phyloP scores from a whole-genome alignment of 2,329 filamentous ascomycete species.

The Aspergillus fumigatiaffinis region DNA sequence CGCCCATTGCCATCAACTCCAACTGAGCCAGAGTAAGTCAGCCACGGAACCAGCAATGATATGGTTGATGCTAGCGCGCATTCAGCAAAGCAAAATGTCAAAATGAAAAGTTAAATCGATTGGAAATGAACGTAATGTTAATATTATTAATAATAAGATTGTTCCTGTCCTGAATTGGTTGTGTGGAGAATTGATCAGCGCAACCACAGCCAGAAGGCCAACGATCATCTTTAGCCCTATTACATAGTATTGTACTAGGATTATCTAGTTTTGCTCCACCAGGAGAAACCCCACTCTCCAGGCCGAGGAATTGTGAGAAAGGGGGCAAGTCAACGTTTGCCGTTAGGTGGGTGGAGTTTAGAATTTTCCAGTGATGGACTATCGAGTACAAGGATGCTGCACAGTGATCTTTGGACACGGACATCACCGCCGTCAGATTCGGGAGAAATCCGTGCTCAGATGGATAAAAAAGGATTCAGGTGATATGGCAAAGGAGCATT shows the following conservation, averaged over 20 bases:
- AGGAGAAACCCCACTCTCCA: background rate
- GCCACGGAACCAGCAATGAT: background rate
- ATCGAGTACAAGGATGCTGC: background rate
- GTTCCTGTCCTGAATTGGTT: background rate
- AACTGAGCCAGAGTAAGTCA: background rate
- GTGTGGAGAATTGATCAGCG: background rate
- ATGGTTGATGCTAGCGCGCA: background rate
- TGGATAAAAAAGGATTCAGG: background rate
- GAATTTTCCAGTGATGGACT: background rate
- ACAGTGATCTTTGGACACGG: background rate
- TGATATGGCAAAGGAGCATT: background rate
- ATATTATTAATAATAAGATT: background rate
- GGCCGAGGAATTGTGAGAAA: background rate
- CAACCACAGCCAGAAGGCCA: background rate
- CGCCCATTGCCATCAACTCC: background rate
- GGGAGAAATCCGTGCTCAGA: background rate
- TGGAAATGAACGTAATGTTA: background rate
- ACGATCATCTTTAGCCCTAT: background rate
- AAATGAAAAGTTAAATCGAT: background rate
- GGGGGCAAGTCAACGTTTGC: background rate
- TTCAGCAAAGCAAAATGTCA: background rate
- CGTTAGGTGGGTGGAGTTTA: background rate
- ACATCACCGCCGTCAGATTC: background rate
- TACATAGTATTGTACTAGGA: background rate
- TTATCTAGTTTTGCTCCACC: background rate